phyloP scores from a whole-genome alignment of 208 protist genomes.

The Polymyxa betae region DNA sequence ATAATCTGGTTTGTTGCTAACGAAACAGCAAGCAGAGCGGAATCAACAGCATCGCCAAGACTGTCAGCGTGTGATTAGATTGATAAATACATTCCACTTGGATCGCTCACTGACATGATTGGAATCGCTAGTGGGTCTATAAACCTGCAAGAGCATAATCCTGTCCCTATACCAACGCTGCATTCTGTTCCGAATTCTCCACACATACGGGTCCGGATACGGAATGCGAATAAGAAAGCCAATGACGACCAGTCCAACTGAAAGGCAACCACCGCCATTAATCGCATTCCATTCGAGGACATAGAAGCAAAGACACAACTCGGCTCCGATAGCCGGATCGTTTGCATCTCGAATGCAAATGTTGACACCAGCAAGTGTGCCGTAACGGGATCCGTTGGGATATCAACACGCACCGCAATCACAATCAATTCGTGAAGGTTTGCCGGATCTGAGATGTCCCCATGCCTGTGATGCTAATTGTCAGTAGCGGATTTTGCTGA shows the following conservation, averaged over 20 bases:
- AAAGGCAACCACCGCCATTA: conserved; percentile 2
- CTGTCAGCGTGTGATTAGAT: background rate
- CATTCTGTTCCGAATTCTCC: background rate
- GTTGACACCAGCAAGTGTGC: background rate
- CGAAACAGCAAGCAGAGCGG: background rate
- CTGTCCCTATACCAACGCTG: conserved; percentile 4
- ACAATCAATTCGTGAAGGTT: background rate
- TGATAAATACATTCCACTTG: background rate
- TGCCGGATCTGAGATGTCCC: background rate
- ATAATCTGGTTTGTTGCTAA: background rate
- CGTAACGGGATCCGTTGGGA: background rate
- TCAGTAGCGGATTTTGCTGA: background rate
- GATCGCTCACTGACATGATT: background rate
- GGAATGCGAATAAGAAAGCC: conserved; percentile 35
- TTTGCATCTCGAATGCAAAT: conserved; percentile 31
- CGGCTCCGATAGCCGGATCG: background rate
- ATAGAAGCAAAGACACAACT: background rate
- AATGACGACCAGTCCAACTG: background rate
- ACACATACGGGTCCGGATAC: background rate
- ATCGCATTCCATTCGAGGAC: background rate
- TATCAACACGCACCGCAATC: background rate
- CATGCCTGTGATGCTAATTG: background rate
- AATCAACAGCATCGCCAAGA: background rate
- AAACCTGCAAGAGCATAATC: background rate
- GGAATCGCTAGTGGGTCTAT: background rate